Conservation (phyloP, 208 protist species). For the Tritrichomonas musculus region DNA sequence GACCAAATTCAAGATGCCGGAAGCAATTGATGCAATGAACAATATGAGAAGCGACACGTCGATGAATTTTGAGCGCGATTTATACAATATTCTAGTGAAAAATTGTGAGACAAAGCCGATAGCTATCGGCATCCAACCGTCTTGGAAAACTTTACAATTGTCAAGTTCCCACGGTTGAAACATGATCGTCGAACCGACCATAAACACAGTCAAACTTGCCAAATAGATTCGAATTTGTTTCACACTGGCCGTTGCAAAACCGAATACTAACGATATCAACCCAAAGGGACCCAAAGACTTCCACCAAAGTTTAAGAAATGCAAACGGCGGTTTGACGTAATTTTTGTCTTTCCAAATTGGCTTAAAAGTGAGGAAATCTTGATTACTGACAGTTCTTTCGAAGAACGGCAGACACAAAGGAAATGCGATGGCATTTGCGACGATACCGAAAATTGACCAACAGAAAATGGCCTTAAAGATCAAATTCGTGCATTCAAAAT, state of each 20-base stretch:
- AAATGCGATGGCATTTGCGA: not conserved
- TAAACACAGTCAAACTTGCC: not conserved
- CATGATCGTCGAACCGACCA: not conserved
- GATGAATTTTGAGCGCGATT: not conserved
- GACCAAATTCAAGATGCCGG: not conserved
- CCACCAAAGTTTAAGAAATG: not conserved
- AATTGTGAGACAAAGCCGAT: not conserved
- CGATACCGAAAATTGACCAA: not conserved
- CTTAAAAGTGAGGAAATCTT: not conserved
- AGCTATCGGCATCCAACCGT: not conserved
- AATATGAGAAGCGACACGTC: not conserved
- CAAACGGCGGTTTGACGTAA: not conserved
- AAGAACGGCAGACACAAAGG: not conserved
- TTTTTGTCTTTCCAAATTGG: not conserved
- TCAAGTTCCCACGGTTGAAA: not conserved
- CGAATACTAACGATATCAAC: not conserved
- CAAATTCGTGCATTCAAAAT: too few species aligned
- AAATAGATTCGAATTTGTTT: not conserved
- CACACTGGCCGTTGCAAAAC: not conserved
- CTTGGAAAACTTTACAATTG: not conserved
- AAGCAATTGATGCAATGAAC: not conserved
- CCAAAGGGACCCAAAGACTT: not conserved
- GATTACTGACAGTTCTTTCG: not conserved
- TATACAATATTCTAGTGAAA: not conserved
- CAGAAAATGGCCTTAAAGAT: not conserved